phyloP scores from a whole-genome alignment of 306 rosid genomes.

The Sesbania bispinosa region DNA sequence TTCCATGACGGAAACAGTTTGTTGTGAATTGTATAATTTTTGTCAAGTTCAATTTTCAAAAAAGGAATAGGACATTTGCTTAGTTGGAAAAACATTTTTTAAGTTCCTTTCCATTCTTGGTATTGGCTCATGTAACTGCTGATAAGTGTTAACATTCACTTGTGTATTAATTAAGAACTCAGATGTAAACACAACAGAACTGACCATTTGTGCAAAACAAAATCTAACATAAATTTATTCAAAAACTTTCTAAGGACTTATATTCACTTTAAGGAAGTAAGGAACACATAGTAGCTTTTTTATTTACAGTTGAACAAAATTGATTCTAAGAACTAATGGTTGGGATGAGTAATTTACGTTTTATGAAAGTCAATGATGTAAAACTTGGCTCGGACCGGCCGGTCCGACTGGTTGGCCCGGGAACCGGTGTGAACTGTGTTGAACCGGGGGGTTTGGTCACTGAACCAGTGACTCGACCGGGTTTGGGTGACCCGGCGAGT shows the following conservation, averaged over 20 bases:
- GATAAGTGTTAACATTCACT: background rate
- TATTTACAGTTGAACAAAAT: too few species aligned
- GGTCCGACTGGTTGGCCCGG: too few species aligned
- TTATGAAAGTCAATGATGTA: too few species aligned
- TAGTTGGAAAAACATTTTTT: background rate
- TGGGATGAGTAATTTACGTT: too few species aligned
- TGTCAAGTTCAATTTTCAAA: background rate
- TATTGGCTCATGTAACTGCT: background rate
- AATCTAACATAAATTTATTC: background rate
- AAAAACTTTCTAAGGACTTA: background rate
- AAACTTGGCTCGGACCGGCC: too few species aligned
- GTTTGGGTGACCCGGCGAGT: too few species aligned
- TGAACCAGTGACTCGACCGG: too few species aligned
- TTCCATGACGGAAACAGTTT: background rate
- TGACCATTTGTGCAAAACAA: background rate
- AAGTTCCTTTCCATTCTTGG: background rate
- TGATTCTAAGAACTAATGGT: too few species aligned
- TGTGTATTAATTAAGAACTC: background rate
- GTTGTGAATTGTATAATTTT: background rate
- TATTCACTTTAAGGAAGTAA: background rate
- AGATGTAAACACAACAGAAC: background rate
- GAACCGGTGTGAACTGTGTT: too few species aligned
- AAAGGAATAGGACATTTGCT: background rate
- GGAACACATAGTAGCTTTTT: too few species aligned
- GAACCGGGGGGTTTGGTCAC: too few species aligned